Base-by-base conservation (phyloP, 2,329 filamentous ascomycete species). In the Aspergillus sp. region DNA sequence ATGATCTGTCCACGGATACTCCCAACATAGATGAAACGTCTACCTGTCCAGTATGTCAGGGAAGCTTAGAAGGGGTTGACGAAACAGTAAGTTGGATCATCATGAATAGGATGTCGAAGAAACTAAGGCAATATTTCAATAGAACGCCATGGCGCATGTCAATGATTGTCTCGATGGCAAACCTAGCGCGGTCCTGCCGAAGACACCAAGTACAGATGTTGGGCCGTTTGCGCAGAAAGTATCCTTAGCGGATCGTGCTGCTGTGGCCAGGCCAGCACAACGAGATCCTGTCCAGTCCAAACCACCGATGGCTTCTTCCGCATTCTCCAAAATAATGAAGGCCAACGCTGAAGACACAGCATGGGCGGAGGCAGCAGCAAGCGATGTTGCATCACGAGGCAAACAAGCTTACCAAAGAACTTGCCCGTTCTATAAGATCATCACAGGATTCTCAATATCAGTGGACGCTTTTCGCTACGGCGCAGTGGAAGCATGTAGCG, bases 401-500 rank as follows among this genome's bases (percentile, higher is more conserved):
- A 95, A 91, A 70, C 90, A 89, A 17, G 89, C 93, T 0, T 95
- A 93, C 68, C 85, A 93, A 68, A 86, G 95, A 49, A 97, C 91
- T 0, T 99, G 95, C 69, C 95, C 95, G 0, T 99, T 99, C 68
- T 99, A 99, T 80, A 99, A 99, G 75, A 97, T 98, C 62, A 88
- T 99, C 77, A 93, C 93, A 0, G 92, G 91, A 0, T 89, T 97
- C 68, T 91, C 84, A 62, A 96, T 98, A 53, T 96, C 91, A 57
- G 95, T 99, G 0, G 95, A 99, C 74, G 95, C 95, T 0, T 96
- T 99, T 69, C 87, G 93, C 19, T 99, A 98, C 69, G 95, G 95
- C 2, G 91, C 93, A 4, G 91, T 99, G 0, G 84, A 96, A 70
- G 93, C 91, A 0, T 96, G 93, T 72, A 89, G 90, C 54, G 95